Evolutionary conservation across 768 basidiomycete genomes (phyloP).

Genomic region (Hericium coralloides): DNA sequence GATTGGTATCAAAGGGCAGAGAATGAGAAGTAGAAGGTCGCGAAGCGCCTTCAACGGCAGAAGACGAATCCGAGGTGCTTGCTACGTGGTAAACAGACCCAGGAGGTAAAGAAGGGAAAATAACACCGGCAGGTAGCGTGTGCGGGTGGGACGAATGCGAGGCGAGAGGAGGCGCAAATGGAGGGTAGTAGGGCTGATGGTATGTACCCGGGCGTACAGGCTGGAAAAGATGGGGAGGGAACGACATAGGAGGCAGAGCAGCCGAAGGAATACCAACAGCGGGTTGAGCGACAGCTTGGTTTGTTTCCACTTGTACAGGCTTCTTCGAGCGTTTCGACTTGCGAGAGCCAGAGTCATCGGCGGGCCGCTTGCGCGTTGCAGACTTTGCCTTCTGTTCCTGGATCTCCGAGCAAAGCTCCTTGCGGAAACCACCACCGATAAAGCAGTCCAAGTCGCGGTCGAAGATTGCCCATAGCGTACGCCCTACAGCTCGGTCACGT

Average conservation of each 20-base stretch:
- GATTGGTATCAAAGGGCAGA: conserved; percentile 2
- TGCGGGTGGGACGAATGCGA: conserved; percentile 42
- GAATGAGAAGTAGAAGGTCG: conserved; percentile 10
- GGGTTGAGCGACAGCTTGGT: conserved; percentile 3
- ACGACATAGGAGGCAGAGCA: conserved; percentile 15
- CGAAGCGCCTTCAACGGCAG: conserved; percentile 1
- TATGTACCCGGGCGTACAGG: conserved; percentile 36
- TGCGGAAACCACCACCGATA: conserved; percentile 72
- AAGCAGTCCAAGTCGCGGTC: conserved; percentile 81
- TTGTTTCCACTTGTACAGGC: conserved; percentile 8
- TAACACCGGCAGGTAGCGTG: conserved; percentile 50
- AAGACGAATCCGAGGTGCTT: conserved; percentile 4
- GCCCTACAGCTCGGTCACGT: conserved; percentile 67
- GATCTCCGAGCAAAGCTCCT: conserved; percentile 38
- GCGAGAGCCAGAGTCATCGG: conserved; percentile 12
- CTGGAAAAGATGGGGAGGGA: conserved; percentile 22
- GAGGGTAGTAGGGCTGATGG: conserved; percentile 61
- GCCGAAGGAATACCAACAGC: conserved; percentile 12
- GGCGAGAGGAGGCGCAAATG: neutral
- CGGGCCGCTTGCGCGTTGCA: conserved; percentile 9
- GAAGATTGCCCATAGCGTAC: conserved; percentile 84
- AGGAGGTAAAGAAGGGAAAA: conserved; percentile 67
- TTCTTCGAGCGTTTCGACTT: conserved; percentile 25
- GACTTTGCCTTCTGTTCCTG: conserved; percentile 22
- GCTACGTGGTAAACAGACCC: conserved; percentile 31